Conservation (phyloP, 805 yeast genomes). For the Hanseniaspora nectarophila region DNA sequence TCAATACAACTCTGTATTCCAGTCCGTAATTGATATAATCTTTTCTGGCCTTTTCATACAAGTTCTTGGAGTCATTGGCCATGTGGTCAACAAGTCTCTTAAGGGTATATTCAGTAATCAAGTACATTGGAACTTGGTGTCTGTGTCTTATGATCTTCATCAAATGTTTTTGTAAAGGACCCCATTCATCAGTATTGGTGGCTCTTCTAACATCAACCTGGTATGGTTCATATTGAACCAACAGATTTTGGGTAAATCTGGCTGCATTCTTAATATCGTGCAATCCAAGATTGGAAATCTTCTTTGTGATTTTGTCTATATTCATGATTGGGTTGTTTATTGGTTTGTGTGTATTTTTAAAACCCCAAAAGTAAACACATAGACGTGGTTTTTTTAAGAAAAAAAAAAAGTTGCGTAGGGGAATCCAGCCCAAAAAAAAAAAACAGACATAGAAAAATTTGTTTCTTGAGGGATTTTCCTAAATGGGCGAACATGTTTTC, state of each 20-base stretch:
- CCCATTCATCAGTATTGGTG: conserved; percentile 44
- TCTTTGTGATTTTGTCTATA: conserved; percentile 18
- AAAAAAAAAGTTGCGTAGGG: too few relatives aligned
- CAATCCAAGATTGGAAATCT: conserved; percentile 28
- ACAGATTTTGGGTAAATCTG: conserved; percentile 31
- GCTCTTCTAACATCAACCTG: conserved; percentile 34
- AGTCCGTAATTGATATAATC: conserved; percentile 32
- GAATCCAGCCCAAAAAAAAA: too few relatives aligned
- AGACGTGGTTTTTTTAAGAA: too few relatives aligned
- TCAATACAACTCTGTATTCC: conserved; percentile 33
- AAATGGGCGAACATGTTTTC: neutral
- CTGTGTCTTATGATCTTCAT: conserved; percentile 27
- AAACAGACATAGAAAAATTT: too few relatives aligned
- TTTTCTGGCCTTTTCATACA: conserved; percentile 31
- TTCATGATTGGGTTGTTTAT: neutral
- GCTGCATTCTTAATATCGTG: conserved; percentile 34
- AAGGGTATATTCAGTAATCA: conserved; percentile 28
- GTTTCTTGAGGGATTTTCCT: too few relatives aligned
- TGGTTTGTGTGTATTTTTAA: too few relatives aligned
- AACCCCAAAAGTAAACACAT: too few relatives aligned
- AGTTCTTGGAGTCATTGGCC: conserved; percentile 28
- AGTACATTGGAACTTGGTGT: conserved; percentile 25
- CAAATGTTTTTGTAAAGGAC: conserved; percentile 37
- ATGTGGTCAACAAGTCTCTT: conserved; percentile 30
- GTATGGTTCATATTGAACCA: conserved; percentile 30